These are phyloP conservation scores for Talaromyces rugulosus DNA, from an alignment of 2,329 filamentous ascomycete species.

Conservation along the genomic window DNA sequence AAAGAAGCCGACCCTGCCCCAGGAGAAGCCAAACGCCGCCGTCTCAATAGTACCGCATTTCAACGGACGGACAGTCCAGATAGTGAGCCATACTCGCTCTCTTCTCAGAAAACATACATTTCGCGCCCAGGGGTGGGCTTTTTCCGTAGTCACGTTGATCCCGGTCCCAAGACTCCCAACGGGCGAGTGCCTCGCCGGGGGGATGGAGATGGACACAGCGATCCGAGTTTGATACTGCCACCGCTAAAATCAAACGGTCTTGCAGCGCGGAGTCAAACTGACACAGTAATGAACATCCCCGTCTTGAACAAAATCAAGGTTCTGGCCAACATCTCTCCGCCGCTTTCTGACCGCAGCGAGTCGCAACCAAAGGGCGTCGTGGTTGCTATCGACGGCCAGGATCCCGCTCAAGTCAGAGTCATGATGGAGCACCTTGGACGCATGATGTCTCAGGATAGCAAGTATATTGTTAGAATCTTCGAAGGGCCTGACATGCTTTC, in stretches of 20 bases:
- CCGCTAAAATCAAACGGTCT: constrained; percentile 45
- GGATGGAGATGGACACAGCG: constrained; percentile 34
- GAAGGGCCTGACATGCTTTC: constrained; percentile 39
- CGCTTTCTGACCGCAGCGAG: constrained; percentile 42
- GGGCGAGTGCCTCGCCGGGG: constrained; percentile 32
- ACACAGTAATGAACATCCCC: constrained; percentile 70
- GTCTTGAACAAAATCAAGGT: constrained; percentile 73
- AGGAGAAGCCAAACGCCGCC: constrained; percentile 60
- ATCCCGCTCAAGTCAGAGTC: constrained; percentile 57
- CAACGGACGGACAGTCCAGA: constrained; percentile 34
- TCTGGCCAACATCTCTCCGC: constrained; percentile 70
- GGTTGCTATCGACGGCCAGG: constrained; percentile 76
- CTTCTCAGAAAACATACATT: constrained; percentile 37
- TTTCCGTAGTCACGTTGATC: constrained; percentile 37
- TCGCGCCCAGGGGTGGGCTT: constrained; percentile 35
- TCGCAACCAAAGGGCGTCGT: constrained; percentile 64
- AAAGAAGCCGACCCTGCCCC: constrained; percentile 40
- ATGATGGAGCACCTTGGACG: constrained; percentile 62
- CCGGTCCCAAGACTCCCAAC: constrained; percentile 46
- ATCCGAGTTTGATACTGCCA: constrained; percentile 50
- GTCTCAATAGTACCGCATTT: constrained; percentile 49
- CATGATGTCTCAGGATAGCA: constrained; percentile 49
- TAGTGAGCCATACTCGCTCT: constrained; percentile 39
- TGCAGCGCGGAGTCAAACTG: constrained; percentile 47
- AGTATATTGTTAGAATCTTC: constrained; percentile 48